Evolutionary conservation across 2,329 filamentous ascomycete species (phyloP).

Genomic region (Fusarium citri): DNA sequence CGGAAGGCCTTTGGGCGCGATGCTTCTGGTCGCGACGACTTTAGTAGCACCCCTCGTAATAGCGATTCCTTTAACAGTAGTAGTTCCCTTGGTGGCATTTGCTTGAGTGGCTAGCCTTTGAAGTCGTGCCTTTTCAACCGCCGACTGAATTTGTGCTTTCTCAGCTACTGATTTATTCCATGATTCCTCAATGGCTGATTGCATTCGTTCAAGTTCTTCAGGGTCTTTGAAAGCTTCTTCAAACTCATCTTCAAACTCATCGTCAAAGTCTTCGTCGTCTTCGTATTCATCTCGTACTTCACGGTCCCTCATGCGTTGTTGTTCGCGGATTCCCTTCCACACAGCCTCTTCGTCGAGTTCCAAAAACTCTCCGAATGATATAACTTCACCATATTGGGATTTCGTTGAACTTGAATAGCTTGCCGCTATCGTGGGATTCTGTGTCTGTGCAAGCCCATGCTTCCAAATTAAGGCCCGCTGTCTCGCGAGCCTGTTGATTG

Average conservation of each 20-base stretch:
- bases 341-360: background rate
- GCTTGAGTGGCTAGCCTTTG: background rate
- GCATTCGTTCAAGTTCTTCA: background rate
- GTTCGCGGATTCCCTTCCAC: background rate
- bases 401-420: background rate
- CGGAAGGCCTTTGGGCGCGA: background rate
- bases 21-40: background rate
- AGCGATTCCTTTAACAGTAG: background rate
- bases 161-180: background rate
- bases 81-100: background rate
- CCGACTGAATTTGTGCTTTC: background rate
- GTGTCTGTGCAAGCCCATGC: background rate
- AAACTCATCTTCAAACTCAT: background rate
- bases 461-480: background rate
- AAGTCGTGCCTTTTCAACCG: background rate
- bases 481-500: slow-evolving; percentile 1
- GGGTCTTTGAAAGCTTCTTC: background rate
- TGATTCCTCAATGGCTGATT: background rate
- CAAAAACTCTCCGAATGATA: background rate
- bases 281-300: background rate
- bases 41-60: background rate
- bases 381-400: background rate
- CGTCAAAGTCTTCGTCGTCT: background rate
- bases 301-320: background rate
- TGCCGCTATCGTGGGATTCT: background rate